Evolutionary conservation across 1,284 basidiomycete species (phyloP), one percentile per base, ranked within the genome.

Genomic region (Microbotryum intermedium): DNA sequence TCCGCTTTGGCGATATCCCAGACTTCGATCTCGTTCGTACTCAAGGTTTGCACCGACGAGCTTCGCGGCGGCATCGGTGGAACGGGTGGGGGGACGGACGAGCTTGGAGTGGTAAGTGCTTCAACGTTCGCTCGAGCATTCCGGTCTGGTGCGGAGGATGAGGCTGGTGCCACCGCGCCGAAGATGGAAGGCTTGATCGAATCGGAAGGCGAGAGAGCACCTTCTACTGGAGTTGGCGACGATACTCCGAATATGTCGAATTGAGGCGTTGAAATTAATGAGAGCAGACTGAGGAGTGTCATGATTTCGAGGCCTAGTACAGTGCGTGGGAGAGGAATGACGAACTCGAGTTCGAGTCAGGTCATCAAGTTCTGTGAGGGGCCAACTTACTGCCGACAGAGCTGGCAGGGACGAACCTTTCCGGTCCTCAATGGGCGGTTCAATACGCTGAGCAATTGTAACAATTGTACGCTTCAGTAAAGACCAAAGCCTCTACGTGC

Each of bases 231-330:
- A 34, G 53, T 26, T 29, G 23, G 42, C 18, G 5, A 5, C n/a
- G 11, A 39, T 11, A n/a, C 21, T 43, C 28, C n/a, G 20, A 20
- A 29, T 20, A 25, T 25, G 29, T 26, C 28, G 21, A 43, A 58
- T 47, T 23, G 51, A 57, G 44, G 18, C 47, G 55, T 21, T 59
- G 60, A 53, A 58, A 29, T 51, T 29, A 65, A 65, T 34, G 51
- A 47, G 26, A 42, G 51, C 6, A 65, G 50, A 1, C 52, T 54
- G 30, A 65, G 55, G 13, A 65, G 42, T 9, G 50, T 39, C 10
- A 59, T 50, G 21, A 65, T 49, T 23, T 65, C 64, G 39, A 62
- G 55, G 6, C 64, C 64, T 65, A 43, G 9, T n/a, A 7, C 20
- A 10, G 13, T 6, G n/a, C 7, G 46, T 23, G 4, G 21, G 23